Evolutionary conservation across 148 eudicot genomes (phyloP).

Genomic region (Rhododendron ferrugineum): DNA sequence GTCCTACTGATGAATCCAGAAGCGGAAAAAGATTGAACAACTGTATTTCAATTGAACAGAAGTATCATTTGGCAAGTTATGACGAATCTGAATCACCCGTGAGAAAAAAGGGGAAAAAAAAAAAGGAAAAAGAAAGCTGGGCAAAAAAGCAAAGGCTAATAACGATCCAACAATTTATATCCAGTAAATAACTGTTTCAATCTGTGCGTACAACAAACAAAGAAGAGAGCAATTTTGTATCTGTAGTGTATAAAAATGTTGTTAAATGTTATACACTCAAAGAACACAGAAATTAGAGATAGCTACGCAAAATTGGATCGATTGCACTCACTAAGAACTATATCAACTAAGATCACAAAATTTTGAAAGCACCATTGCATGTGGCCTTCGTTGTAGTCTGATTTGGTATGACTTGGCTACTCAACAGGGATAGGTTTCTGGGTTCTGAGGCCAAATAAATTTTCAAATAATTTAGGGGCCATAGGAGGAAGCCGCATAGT

Average conservation of each 20-base stretch:
- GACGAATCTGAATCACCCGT: not conserved
- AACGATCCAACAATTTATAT: not conserved
- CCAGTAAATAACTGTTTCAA: not conserved
- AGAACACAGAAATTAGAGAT: not conserved
- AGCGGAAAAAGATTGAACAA: not conserved
- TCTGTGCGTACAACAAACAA: not conserved
- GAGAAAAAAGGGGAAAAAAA: not conserved
- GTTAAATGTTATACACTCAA: not conserved
- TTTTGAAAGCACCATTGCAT: not conserved
- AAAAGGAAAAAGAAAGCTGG: not conserved
- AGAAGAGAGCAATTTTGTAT: not conserved
- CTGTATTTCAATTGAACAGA: not conserved
- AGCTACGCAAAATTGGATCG: not conserved
- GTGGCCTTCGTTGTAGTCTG: not conserved
- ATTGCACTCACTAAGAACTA: not conserved
- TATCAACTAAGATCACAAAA: not conserved
- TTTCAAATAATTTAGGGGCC: slow-evolving; percentile 65
- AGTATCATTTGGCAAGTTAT: not conserved
- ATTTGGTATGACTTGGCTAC: slow-evolving; percentile 4
- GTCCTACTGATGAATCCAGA: not conserved
- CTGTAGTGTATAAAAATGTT: not conserved
- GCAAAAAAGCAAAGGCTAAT: not conserved
- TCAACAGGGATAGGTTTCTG: slow-evolving; percentile 32
- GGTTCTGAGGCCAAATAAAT: slow-evolving; percentile 60
- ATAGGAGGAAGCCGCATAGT: slow-evolving; percentile 54